phyloP scores from a whole-genome alignment of 1,284 basidiomycete genomes.

The Cryptococcus sp. region DNA sequence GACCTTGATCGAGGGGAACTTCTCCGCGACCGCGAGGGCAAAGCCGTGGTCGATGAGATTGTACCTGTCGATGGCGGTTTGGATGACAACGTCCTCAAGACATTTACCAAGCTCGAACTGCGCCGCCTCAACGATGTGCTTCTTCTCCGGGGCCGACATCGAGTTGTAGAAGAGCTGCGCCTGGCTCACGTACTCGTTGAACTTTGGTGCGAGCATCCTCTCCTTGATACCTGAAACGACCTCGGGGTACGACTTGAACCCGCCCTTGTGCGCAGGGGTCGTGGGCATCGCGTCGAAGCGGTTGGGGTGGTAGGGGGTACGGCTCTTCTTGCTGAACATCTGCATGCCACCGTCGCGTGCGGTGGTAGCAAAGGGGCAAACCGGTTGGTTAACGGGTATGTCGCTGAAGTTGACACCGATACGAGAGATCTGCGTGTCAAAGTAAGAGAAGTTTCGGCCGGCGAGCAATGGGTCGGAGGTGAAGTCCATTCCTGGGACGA shows the following conservation, averaged over 20 bases:
- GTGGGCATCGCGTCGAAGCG: constrained; percentile 59
- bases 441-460: constrained; percentile 79
- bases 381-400: constrained; percentile 77
- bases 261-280: constrained; percentile 57
- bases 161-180: constrained; percentile 74
- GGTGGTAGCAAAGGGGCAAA: constrained; percentile 75
- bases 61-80: constrained; percentile 65
- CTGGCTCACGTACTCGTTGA: constrained; percentile 58
- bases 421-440: constrained; percentile 73
- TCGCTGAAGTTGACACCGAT: constrained; percentile 63
- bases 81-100: constrained; percentile 69
- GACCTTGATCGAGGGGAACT: constrained; percentile 57
- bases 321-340: constrained; percentile 62
- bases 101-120: constrained; percentile 79
- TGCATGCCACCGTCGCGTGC: constrained; percentile 71
- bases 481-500: constrained; percentile 78
- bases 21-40: constrained; percentile 63
- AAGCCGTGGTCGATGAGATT: constrained; percentile 68
- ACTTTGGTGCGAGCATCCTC: constrained; percentile 69
- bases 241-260: constrained; percentile 56
- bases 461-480: constrained; percentile 80
- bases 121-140: constrained; percentile 66
- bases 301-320: constrained; percentile 70
- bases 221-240: constrained; percentile 65
- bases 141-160: constrained; percentile 65